These are phyloP conservation scores for Arthrocladium fulminans DNA, from an alignment of 2,329 filamentous ascomycete species.

Conservation along the genomic window DNA sequence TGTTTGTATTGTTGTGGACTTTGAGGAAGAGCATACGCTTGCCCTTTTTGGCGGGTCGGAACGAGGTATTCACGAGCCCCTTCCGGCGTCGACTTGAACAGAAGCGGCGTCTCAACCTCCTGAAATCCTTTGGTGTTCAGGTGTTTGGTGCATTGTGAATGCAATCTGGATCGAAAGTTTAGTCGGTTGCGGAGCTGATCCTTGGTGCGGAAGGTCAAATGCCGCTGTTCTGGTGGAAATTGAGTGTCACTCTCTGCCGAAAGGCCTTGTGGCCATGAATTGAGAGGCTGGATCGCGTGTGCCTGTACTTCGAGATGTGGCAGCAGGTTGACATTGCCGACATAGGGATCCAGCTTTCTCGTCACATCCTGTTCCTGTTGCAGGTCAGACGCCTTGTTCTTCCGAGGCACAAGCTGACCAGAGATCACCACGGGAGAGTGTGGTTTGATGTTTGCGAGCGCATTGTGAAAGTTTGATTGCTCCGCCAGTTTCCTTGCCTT, in stretches of 20 bases:
- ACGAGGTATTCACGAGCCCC: constrained; percentile 92
- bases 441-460: constrained; percentile 37
- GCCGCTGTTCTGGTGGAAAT: constrained; percentile 65
- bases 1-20: constrained; percentile 99
- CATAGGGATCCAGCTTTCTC: constrained; percentile 15
- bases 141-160: constrained; percentile 44
- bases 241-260: constrained; percentile 65
- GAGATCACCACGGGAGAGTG: constrained; percentile 49
- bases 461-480: constrained; percentile 21
- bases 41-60: constrained; percentile 65
- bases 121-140: constrained; percentile 54
- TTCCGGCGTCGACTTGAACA: constrained; percentile 97
- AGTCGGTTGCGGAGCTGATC: constrained; percentile 58
- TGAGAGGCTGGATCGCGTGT: constrained; percentile 56
- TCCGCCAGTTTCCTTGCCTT: not conserved
- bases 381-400: constrained; percentile 18
- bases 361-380: constrained; percentile 24
- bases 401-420: constrained; percentile 40
- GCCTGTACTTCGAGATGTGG: constrained; percentile 51
- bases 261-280: constrained; percentile 64
- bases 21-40: constrained; percentile 85
- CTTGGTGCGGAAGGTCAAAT: constrained; percentile 77
- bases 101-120: constrained; percentile 81
- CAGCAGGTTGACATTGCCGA: constrained; percentile 19
- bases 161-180: constrained; percentile 56